Evolutionary conservation across 768 basidiomycete species (phyloP).

Genomic region (Gelatoporia subvermispora): DNA sequence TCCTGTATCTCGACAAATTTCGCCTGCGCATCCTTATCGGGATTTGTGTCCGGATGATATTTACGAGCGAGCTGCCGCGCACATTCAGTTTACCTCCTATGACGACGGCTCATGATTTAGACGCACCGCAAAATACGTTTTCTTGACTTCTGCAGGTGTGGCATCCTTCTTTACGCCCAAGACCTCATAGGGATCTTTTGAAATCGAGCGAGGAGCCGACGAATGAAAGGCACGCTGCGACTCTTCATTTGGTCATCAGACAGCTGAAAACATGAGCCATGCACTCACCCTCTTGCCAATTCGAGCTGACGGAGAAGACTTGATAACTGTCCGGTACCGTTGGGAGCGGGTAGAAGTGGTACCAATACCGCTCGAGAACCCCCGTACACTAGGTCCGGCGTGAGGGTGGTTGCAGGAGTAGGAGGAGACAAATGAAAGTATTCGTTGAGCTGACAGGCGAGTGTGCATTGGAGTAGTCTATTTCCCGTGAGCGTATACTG

Average conservation of each 20-base stretch:
- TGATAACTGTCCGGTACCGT: neutral
- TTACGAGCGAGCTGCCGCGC: constrained; percentile 83
- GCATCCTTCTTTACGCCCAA: constrained; percentile 86
- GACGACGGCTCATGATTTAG: neutral
- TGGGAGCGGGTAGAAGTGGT: constrained; percentile 7
- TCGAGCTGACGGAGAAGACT: neutral
- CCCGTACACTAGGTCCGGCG: too few relatives aligned
- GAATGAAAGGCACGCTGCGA: constrained; percentile 73
- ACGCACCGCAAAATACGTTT: constrained; percentile 90
- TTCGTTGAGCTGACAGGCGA: constrained; percentile 32
- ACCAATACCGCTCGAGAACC: neutral
- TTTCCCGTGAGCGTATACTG: neutral
- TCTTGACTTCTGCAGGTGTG: constrained; percentile 87
- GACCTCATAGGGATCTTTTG: constrained; percentile 88
- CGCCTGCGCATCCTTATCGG: constrained; percentile 83
- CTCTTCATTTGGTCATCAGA: neutral
- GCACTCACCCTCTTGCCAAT: too few relatives aligned
- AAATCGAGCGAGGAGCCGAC: constrained; percentile 44
- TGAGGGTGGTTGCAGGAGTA: constrained; percentile 1
- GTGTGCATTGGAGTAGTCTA: constrained; percentile 22
- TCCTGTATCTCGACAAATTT: constrained; percentile 96
- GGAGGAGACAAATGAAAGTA: constrained; percentile 15
- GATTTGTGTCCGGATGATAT: constrained; percentile 97
- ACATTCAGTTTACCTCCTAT: constrained; percentile 14
- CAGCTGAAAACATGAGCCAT: neutral